Percentiles rank a stretch among this genome's conserved stretches.
Conservation (phyloP, 768 basidiomycete species). For the Cyathus striatus region DNA sequence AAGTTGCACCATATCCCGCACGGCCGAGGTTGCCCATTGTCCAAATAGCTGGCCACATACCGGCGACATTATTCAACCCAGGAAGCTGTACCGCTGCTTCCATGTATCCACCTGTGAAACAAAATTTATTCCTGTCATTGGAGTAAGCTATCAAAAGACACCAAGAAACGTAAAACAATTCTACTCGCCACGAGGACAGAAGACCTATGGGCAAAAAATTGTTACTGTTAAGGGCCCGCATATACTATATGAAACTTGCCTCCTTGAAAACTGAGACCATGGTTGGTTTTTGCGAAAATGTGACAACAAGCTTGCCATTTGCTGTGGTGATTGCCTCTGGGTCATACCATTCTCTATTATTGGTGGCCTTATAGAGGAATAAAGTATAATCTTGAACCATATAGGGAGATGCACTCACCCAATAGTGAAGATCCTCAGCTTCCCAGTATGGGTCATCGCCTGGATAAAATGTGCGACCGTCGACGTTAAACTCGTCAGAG, state of each 20-base stretch:
- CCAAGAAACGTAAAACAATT: too few relatives aligned
- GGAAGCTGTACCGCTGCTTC: slow-evolving; percentile 59
- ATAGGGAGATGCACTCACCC: slow-evolving; percentile 36
- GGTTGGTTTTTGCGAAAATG: slow-evolving; percentile 48
- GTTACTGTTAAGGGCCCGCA: too few relatives aligned
- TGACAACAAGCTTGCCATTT: slow-evolving; percentile 69
- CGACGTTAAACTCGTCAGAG: slow-evolving; percentile 77
- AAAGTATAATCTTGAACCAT: background rate
- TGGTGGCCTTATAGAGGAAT: slow-evolving; percentile 35
- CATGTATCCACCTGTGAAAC: slow-evolving; percentile 76
- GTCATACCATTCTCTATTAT: slow-evolving; percentile 86
- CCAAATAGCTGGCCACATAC: slow-evolving; percentile 79
- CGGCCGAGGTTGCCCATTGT: slow-evolving; percentile 63
- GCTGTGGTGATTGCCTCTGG: slow-evolving; percentile 68
- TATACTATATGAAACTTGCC: too few relatives aligned
- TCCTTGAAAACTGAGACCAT: slow-evolving; percentile 63
- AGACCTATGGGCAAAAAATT: too few relatives aligned
- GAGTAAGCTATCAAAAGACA: slow-evolving; percentile 41
- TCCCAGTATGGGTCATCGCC: slow-evolving; percentile 88
- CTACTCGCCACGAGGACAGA: too few relatives aligned
- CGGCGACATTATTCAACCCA: slow-evolving; percentile 55
- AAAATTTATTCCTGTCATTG: slow-evolving; percentile 83
- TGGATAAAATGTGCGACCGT: slow-evolving; percentile 73
- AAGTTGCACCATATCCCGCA: slow-evolving; percentile 78
- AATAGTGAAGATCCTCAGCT: slow-evolving; percentile 74